Base-by-base conservation (phyloP, 2,329 filamentous ascomycete genomes). In the Talaromyces sp. region DNA sequence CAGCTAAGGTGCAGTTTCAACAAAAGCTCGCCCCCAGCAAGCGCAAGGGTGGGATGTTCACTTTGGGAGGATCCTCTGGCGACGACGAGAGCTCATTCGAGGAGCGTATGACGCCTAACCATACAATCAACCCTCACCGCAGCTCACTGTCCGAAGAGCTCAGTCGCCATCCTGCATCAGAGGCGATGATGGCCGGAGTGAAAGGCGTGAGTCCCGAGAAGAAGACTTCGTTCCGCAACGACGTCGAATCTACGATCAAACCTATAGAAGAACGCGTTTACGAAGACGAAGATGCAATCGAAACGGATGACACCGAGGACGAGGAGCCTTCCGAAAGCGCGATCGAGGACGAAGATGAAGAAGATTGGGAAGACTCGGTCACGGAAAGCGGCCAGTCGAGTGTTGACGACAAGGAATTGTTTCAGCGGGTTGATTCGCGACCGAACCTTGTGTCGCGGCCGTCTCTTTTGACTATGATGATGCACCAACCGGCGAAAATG, bases 401-500 rank as follows among this genome's bases (percentile, higher is more conserved):
- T 73, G 83, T 92, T 58, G 90, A 95, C 65, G 89, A 95, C 65
- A 88, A 86, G 71, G 84, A 86, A 21, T 82, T 92, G 69, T 99
- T 99, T 83, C 88, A 93, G 75, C 89, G 95, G 8, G 92, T 98
- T 56, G 91, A 96, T 75, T 97, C 93, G 44, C 88, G 88, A 74
- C 86, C 88, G 7, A 91, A 96, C 71, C 82, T 98, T 28, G 88
- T 90, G 2, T 96, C 93, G 1, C 87, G 91, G 56, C 88, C 90
- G 58, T 98, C 93, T 1, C 85, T 98, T 44, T 88, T 99, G 67
- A 97, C 93, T 0, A 87, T 93, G 59, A 89, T 93, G 83, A 87
- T 99, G 73, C 89, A 91, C 69, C 88, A 96, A 72, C 88, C 88
- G 90, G 73, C 87, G 86, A 67, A 88, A 91, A 74, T 88, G 90